phyloP scores from a whole-genome alignment of 1,284 basidiomycete species.

The Ustilago shanxiensis region DNA sequence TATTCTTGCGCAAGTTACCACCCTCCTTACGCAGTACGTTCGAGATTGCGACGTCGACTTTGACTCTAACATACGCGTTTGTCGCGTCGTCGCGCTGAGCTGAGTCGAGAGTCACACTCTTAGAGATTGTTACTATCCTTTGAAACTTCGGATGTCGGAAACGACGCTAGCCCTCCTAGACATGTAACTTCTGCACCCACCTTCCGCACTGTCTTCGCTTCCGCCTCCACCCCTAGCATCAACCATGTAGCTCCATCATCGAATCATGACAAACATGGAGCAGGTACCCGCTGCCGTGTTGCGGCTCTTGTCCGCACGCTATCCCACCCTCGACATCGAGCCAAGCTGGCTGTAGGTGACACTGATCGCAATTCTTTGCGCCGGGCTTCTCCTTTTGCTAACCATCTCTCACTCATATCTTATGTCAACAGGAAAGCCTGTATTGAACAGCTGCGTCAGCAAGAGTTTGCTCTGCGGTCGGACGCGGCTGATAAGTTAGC shows the following conservation, averaged over 20 bases:
- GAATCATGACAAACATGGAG: conserved; percentile 9
- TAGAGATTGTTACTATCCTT: conserved; percentile 21
- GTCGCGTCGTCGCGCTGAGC: too few relatives aligned
- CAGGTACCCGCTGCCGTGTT: conserved; percentile 29
- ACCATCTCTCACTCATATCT: not conserved
- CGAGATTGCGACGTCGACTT: too few relatives aligned
- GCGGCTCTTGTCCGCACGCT: conserved; percentile 41
- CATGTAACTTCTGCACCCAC: not conserved
- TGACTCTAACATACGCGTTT: not conserved
- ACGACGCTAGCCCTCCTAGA: not conserved
- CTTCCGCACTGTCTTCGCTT: conserved; percentile 8
- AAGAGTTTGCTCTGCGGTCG: not conserved
- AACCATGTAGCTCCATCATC: conserved; percentile 21
- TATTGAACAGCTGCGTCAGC: conserved; percentile 15
- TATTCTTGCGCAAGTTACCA: too few relatives aligned
- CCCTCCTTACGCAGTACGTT: too few relatives aligned
- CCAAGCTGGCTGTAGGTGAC: conserved; percentile 36
- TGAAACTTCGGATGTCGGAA: conserved; percentile 16
- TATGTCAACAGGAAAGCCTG: conserved; percentile 1
- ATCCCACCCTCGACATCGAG: conserved; percentile 37
- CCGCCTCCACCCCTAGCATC: not conserved
- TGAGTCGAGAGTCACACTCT: not conserved
- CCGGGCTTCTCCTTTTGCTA: not conserved
- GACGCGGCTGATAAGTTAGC: conserved; percentile 36
- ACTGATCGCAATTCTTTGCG: too few relatives aligned